Conservation (phyloP, 306 rosid genomes). For the Cyamopsis tetragonoloba region DNA sequence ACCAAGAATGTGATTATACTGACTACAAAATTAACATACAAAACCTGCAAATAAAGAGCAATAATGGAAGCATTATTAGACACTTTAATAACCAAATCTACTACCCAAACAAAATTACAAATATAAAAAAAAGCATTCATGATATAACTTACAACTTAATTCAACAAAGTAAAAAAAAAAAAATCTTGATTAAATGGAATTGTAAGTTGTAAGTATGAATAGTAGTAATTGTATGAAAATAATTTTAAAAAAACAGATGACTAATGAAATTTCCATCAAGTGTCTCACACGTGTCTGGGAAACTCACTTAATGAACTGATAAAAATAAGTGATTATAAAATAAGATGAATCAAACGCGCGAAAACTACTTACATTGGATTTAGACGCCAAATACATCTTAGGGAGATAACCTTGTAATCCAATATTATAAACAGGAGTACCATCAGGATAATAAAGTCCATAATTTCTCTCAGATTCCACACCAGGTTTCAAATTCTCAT, state of each 20-base stretch:
- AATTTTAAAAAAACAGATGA: no score
- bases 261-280: not conserved
- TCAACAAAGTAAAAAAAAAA: not conserved
- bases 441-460: slow-evolving; percentile 84
- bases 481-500: slow-evolving; percentile 76
- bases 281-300: no score
- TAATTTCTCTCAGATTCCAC: slow-evolving; percentile 81
- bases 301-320: no score
- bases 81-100: not conserved
- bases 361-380: slow-evolving; percentile 45
- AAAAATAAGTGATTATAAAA: no score
- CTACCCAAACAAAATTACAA: not conserved
- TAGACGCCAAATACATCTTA: slow-evolving; percentile 37
- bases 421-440: slow-evolving; percentile 63
- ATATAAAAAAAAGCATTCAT: no score
- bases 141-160: not conserved
- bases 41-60: slow-evolving; percentile 42
- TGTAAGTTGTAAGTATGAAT: no score
- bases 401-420: slow-evolving; percentile 66
- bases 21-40: slow-evolving; percentile 35
- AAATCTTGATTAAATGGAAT: no score
- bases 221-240: no score
- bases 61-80: not conserved
- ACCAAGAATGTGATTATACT: slow-evolving; percentile 27
- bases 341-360: no score